Percentiles rank a stretch among this genome's conserved stretches.
Evolutionary conservation across 306 rosid species (phyloP).

Genomic region (Herpetospermum pedunculosum): DNA sequence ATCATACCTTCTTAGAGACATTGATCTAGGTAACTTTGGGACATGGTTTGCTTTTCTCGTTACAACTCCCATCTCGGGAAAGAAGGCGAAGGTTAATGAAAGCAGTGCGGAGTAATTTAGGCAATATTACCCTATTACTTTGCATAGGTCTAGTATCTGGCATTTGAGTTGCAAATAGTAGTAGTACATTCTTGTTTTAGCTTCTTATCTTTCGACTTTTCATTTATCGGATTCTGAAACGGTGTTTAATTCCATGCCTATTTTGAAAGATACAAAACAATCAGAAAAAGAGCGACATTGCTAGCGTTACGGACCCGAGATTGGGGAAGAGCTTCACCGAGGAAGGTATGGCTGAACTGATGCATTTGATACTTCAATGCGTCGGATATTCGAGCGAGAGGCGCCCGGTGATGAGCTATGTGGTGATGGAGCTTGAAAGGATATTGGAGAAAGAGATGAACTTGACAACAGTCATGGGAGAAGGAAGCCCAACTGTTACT

Average conservation of each 20-base stretch:
- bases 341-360: slow-evolving; percentile 59
- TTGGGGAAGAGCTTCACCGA: slow-evolving; percentile 60
- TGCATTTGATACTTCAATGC: slow-evolving; percentile 43
- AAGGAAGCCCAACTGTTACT: slow-evolving; percentile 59
- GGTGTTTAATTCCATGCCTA: background rate
- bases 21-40: background rate
- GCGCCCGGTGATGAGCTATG: slow-evolving; percentile 62
- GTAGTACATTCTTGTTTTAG: background rate
- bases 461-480: slow-evolving; percentile 81
- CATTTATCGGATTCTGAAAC: background rate
- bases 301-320: slow-evolving; percentile 41
- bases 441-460: slow-evolving; percentile 67
- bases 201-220: background rate
- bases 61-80: background rate
- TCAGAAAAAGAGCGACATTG: slow-evolving; percentile 21
- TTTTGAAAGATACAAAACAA: slow-evolving; percentile 36
- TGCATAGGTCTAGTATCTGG: background rate
- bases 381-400: slow-evolving; percentile 56
- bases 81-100: background rate
- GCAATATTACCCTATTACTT: background rate
- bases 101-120: background rate
- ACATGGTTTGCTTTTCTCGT: background rate
- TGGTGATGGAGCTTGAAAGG: slow-evolving; percentile 60
- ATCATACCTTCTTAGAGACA: background rate
- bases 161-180: background rate